Evolutionary conservation across 345 rosid genomes (phyloP).

Genomic region (Euphorbia tirucalli): DNA sequence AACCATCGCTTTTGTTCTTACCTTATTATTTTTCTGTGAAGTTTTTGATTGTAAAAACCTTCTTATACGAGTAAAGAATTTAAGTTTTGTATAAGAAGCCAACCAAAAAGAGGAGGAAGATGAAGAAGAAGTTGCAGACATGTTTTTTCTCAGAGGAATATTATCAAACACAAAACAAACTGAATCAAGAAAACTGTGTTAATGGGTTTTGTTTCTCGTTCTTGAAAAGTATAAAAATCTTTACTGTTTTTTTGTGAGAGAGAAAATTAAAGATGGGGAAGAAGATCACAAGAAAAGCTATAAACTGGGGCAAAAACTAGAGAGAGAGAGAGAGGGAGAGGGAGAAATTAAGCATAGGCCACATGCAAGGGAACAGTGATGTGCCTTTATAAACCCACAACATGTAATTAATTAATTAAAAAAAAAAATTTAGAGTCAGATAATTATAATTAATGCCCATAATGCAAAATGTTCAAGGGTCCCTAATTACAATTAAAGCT

Average conservation of each 20-base stretch:
- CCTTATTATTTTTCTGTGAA: constrained; percentile 27
- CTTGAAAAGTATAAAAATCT: constrained; percentile 11
- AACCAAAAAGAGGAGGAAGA: constrained; percentile 42
- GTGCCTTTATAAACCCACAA: constrained; percentile 31
- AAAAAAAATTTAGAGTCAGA: not conserved
- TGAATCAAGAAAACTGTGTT: constrained; percentile 17
- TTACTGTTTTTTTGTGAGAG: constrained; percentile 2
- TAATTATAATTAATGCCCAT: constrained; percentile 3
- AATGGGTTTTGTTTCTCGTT: constrained; percentile 16
- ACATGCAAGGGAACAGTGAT: constrained; percentile 51
- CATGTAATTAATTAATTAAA: not conserved
- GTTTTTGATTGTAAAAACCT: constrained; percentile 56
- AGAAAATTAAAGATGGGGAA: too few species aligned
- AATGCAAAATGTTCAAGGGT: constrained; percentile 9
- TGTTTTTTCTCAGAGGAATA: constrained; percentile 30
- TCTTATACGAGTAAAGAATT: constrained; percentile 56
- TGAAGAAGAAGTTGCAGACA: constrained; percentile 30
- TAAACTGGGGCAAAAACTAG: not conserved
- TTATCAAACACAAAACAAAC: constrained; percentile 26
- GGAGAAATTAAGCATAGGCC: constrained; percentile 25
- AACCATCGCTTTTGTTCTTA: not conserved
- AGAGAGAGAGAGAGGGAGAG: not conserved
- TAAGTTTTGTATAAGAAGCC: constrained; percentile 42
- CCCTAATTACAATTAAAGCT: not conserved
- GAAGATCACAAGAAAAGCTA: too few species aligned